A percentile compares a stretch with the other conserved stretches of the same genome.
Conservation (phyloP, 2,329 filamentous ascomycete genomes). For the Stagonosporopsis chrysanthemi region DNA sequence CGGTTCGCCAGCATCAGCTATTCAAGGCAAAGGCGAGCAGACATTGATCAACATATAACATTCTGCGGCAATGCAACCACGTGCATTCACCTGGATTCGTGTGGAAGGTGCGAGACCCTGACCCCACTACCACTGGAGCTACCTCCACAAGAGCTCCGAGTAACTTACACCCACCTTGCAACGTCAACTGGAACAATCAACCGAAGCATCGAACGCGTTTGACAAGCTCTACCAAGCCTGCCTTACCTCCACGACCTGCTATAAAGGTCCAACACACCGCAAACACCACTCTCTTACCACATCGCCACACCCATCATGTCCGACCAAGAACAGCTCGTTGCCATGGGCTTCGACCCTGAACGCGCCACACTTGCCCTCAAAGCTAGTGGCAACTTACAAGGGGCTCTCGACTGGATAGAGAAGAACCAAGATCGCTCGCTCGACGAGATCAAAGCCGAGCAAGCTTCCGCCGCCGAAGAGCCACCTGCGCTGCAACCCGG, state of each 20-base stretch:
- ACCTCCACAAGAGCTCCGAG: constrained; percentile 12
- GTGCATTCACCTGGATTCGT: background rate
- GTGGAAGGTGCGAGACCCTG: constrained; percentile 20
- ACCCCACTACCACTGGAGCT: constrained; percentile 19
- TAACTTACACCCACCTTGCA: constrained; percentile 3
- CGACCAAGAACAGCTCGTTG: constrained; percentile 67
- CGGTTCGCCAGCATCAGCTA: background rate
- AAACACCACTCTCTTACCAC: constrained; percentile 9
- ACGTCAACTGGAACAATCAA: background rate
- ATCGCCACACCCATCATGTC: constrained; percentile 48
- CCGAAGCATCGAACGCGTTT: background rate
- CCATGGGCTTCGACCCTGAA: constrained; percentile 82
- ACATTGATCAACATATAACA: background rate
- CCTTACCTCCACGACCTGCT: background rate
- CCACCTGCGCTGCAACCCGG: constrained; percentile 73
- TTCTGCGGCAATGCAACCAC: background rate
- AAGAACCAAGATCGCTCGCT: constrained; percentile 86
- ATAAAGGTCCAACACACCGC: background rate
- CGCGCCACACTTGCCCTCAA: constrained; percentile 84
- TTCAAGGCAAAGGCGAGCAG: background rate
- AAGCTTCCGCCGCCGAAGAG: constrained; percentile 54
- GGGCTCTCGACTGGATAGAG: constrained; percentile 93
- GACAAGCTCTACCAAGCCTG: background rate
- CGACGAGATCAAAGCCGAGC: constrained; percentile 73
- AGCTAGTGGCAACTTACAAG: constrained; percentile 80